Evolutionary conservation across 805 yeast genomes (phyloP), one percentile per base, ranked within the genome.

Genomic region (Phaffomyces antillensis): DNA sequence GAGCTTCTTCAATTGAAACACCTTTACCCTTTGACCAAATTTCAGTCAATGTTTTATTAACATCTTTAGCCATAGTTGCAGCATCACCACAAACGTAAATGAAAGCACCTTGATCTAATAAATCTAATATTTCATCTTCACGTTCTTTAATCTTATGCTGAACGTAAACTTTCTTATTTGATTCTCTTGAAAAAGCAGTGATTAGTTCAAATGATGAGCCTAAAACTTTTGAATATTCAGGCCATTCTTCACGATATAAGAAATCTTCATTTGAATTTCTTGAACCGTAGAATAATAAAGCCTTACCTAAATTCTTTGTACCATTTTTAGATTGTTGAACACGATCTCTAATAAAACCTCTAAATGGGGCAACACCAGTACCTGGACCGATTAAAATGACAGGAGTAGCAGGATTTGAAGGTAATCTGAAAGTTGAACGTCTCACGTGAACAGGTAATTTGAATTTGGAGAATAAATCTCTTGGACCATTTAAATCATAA

Each of bases 51-150:
- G 91, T 72, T 38, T 71, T 64, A 56, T 86, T 89, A 10, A 91
- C 98, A 60, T 89, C 96, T 67, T 91, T 83, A 5, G 98, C 96
- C 99, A 91, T 93, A 52, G 77, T 79, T 26, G 85, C 77, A 24
- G 99, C 98, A 68, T 93, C 98, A 62, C 98, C 99, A 74, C 99
- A 91, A 34, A 91, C 96, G 63, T 93, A 91, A 53, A 91, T 75
- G 63, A 81, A 85, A 0, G 96, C 98, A 46, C 96, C 96, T 40
- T 77, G 68, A 55, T 80, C 78, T 45, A 85, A 65, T 40, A 70
- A 50, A 24, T 59, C 51, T 39, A 58, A 52, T 34, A 81, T 62
- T 24, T 68, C 61, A 41, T 63, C 58, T 52, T 75, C 68, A 52
- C 73, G 59, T 57, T 81, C 85, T 40, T 63, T 54, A 53, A 93